Conservation (phyloP, 1,284 basidiomycete species). For the Microbotryum silenes-acaulis region DNA sequence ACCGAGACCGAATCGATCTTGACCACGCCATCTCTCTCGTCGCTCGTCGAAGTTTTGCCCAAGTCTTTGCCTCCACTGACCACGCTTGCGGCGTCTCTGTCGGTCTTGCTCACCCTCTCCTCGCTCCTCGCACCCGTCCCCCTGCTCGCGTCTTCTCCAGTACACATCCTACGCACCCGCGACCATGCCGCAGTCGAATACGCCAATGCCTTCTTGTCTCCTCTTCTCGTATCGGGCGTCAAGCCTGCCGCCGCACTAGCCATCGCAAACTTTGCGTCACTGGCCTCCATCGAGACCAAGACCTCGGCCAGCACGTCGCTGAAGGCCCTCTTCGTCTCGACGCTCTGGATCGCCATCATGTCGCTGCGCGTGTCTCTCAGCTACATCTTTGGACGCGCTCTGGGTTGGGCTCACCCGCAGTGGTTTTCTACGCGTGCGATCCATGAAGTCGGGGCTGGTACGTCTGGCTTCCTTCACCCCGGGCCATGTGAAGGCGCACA, state of each 20-base stretch:
- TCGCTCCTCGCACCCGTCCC: background rate
- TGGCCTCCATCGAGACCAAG: conserved; percentile 1
- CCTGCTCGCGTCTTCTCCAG: conserved; percentile 9
- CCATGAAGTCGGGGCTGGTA: conserved; percentile 22
- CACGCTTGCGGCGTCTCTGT: background rate
- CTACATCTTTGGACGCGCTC: conserved; percentile 17
- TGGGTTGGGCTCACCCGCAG: conserved; percentile 22
- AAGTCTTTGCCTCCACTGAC: too few species aligned
- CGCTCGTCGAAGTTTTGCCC: background rate
- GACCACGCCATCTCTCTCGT: background rate
- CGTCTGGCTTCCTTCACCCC: background rate
- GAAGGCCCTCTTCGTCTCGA: conserved; percentile 51
- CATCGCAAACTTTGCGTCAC: conserved; percentile 5
- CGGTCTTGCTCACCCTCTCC: background rate
- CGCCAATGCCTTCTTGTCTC: conserved; percentile 13
- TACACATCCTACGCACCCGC: conserved; percentile 11
- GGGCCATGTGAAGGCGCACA: background rate
- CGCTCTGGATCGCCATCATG: conserved; percentile 79
- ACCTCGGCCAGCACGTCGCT: too few species aligned
- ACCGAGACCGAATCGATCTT: too few species aligned
- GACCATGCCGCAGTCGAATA: background rate
- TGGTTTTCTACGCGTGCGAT: conserved; percentile 18
- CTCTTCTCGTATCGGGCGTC: conserved; percentile 9
- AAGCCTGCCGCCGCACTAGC: background rate
- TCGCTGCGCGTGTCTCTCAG: conserved; percentile 68